Base-by-base conservation (phyloP, 805 yeast genomes). In the Lipomyces chichibuensis region DNA sequence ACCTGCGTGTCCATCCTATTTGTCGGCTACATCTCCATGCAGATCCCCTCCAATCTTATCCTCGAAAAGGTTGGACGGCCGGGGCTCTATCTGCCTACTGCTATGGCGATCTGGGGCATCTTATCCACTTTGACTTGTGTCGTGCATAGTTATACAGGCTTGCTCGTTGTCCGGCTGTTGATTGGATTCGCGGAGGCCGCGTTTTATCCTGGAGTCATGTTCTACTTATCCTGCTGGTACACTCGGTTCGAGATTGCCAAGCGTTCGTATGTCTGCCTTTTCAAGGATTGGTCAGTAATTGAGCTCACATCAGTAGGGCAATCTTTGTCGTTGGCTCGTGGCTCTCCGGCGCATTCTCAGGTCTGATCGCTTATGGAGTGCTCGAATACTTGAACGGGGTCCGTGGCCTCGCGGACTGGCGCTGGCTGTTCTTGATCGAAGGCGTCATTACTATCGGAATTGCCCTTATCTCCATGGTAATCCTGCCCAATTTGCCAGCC, bases 351-450 rank as follows among this genome's bases (percentile, higher is more conserved):
- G 87, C 87, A 1, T 82, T 84, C 69, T 79, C 85, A 20, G 87
- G 87, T 11, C 77, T 85, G 64, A 83, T 85, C 64, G 85, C 86
- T 13, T 84, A 84, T 39, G 88, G 86, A 46, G 84, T 85, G 60
- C 76, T 84, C 57, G 75, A 82, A 53, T 77, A 78, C 59, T 74
- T 81, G 77, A 82, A 81, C 62, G 81, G 82, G 6, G 67, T 62
- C 46, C 76, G 76, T 25, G 84, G 85, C 17, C 71, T 81, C 35
- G 76, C 81, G 59, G 79, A 83, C 13, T 85, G 88, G 88, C 78
- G 85, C 73, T 85, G 85, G 83, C 80, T 85, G 55, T 85, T 85
- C 70, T 77, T 84, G 59, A 82, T 85, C 57, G 88, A 85, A 74
- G 89, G 89, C 55, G 79, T 80, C 2, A 79, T 83, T 64, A 85